Percentiles rank a stretch among this genome's conserved stretches.
These are phyloP conservation scores for Aspergillus floridensis DNA, from an alignment of 2,329 filamentous ascomycete species.

Conservation along the genomic window DNA sequence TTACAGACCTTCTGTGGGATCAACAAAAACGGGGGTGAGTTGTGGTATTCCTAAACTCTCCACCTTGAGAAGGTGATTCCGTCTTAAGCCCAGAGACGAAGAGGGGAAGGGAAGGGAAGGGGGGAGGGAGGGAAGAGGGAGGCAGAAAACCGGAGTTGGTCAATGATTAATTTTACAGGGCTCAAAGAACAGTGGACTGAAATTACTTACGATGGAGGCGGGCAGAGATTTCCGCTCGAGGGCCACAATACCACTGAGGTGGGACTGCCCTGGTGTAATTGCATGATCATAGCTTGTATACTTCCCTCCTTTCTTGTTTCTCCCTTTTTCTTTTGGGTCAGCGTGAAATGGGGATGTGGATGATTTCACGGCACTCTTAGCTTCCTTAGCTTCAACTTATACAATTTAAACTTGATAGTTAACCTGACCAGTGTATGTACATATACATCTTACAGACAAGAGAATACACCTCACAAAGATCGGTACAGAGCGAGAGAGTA, in stretches of 20 bases:
- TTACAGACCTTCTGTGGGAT: background rate
- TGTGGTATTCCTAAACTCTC: background rate
- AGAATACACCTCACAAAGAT: too few species aligned
- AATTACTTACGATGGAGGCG: constrained; percentile 5
- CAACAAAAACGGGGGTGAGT: background rate
- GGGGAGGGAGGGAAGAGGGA: background rate
- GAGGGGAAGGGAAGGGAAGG: background rate
- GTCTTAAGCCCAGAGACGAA: background rate
- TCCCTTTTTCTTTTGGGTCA: too few species aligned
- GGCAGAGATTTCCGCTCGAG: constrained; percentile 21
- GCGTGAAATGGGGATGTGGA: too few species aligned
- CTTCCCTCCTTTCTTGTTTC: too few species aligned
- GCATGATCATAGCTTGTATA: background rate
- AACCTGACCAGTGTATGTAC: too few species aligned
- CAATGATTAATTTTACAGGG: background rate
- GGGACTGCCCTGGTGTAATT: background rate
- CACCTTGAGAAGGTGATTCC: too few species aligned
- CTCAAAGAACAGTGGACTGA: background rate
- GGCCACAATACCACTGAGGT: background rate
- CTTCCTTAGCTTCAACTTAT: too few species aligned
- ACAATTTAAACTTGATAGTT: too few species aligned
- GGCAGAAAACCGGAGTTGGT: background rate
- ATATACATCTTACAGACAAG: too few species aligned
- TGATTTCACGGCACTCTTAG: too few species aligned
- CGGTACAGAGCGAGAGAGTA: too few species aligned